Base-by-base conservation (phyloP, 805 yeast genomes). In the Candida gorgasii region DNA sequence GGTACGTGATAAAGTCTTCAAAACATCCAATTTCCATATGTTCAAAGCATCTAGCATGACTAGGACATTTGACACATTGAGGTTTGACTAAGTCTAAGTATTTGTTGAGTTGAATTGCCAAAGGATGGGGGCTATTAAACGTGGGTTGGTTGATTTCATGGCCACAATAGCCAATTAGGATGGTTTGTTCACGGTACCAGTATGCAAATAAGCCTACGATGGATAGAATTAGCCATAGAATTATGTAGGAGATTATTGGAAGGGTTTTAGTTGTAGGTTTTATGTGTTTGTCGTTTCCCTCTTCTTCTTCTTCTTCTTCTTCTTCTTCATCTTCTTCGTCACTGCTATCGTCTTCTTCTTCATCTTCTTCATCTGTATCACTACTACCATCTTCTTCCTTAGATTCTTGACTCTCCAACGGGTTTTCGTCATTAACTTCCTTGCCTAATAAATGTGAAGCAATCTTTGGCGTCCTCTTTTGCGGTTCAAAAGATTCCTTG, bases 91-190 rank as follows among this genome's bases (percentile, higher is more conserved):
- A 44, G 37, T 75, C 77, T 43, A 85, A 59, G 43, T 67, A 62
- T 0, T 61, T 52, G 30, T 84, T 86, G 8, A 73, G 27, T 8
- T 51, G 37, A 3, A 59, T 50, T 19, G 78, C 45, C 0, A 61
- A 54, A 22, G 64, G 62, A 4, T 58, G 51, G 18, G 56, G 42
- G 11, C 49, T 36, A 1, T 69, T 66, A 38, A 76, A 62, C 5
- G 76, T 69, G 14, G 74, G 72, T 36, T 64, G 62, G 47, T 69
- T 43, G 11, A 79, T 65, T 52, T 82, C 86, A 24, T 72, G 63
- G 0, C 89, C 89, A 67, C 96, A 89, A 59, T 79, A 89, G 0
- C 96, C 96, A 31, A 79, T 72, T 24, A 77, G 63, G 11, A 76
- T 52, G 30, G 76, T 72, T 56, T 85, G 84, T 46, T 83, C 82